A percentile compares a stretch with the other conserved stretches of the same genome.
These are phyloP conservation scores for Acanthamoeba castellanii DNA, from an alignment of 208 protist species.

Conservation along the genomic window DNA sequence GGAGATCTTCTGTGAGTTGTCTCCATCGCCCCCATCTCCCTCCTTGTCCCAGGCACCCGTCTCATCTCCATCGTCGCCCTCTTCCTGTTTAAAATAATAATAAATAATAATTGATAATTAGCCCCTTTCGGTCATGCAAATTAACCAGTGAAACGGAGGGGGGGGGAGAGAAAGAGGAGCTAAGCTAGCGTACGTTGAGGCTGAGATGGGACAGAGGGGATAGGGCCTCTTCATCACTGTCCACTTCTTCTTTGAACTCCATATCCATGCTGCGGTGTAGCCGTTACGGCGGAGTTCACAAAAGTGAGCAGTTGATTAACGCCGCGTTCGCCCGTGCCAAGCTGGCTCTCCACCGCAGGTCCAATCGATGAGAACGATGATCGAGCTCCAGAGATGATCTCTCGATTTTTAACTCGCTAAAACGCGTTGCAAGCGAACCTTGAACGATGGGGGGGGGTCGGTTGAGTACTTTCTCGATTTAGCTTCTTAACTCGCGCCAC, in stretches of 20 bases:
- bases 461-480: no score
- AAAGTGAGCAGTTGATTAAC: no score
- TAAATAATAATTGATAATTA: no score
- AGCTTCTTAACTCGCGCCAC: no score
- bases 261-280: background rate
- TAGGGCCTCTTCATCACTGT: slow-evolving; percentile 24
- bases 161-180: background rate
- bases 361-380: no score
- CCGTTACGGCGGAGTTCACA: no score
- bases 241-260: slow-evolving; percentile 28
- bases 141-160: background rate
- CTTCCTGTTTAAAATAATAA: slow-evolving; percentile 24
- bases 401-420: no score
- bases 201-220: slow-evolving; percentile 45
- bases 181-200: background rate
- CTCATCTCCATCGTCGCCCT: slow-evolving; percentile 29
- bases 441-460: no score
- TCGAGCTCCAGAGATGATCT: no score
- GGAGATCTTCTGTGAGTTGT: slow-evolving; percentile 62
- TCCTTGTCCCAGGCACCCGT: slow-evolving; percentile 6
- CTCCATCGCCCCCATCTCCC: background rate
- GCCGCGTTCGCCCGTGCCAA: no score
- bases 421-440: no score
- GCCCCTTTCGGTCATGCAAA: background rate
- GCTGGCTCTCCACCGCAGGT: no score